Evolutionary conservation across 2,329 filamentous ascomycete species (phyloP).

Genomic region (Beauveria sp.): DNA sequence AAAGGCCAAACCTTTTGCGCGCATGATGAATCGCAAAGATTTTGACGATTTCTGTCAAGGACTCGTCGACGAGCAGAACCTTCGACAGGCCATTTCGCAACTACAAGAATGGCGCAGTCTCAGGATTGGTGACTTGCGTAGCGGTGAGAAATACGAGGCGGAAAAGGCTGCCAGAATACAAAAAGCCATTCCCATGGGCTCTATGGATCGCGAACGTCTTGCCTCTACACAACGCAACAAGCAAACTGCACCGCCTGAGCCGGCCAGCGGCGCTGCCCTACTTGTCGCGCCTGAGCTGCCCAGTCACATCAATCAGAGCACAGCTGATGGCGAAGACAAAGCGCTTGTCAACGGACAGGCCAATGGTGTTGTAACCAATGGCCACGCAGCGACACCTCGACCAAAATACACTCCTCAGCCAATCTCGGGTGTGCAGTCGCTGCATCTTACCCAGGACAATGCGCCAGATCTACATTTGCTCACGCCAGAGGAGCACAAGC

Average conservation of each 20-base stretch:
- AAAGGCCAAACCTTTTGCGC: constrained; percentile 90
- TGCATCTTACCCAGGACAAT: constrained; percentile 66
- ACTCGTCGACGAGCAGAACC: constrained; percentile 81
- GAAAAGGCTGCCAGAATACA: constrained; percentile 76
- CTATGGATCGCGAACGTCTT: constrained; percentile 73
- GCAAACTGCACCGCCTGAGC: constrained; percentile 60
- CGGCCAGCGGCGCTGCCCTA: constrained; percentile 65
- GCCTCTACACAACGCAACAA: constrained; percentile 63
- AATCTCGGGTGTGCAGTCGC: constrained; percentile 53
- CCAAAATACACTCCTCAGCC: constrained; percentile 47
- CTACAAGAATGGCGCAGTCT: constrained; percentile 88
- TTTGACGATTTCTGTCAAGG: constrained; percentile 81
- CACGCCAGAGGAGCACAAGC: constrained; percentile 72
- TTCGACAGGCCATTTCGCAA: constrained; percentile 81
- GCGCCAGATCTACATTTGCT: constrained; percentile 80
- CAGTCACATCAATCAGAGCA: constrained; percentile 30
- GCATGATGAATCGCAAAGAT: constrained; percentile 92
- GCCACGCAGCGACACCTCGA: constrained; percentile 27
- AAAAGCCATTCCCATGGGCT: constrained; percentile 62
- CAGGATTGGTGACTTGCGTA: constrained; percentile 75
- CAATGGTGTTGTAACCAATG: constrained; percentile 31
- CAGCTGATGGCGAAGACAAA: constrained; percentile 42
- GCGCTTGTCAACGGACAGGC: constrained; percentile 44
- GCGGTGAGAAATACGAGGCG: constrained; percentile 84
- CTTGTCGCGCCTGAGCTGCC: constrained; percentile 74